phyloP scores from a whole-genome alignment of 805 yeast genomes.

The Starmerella etchellsii region DNA sequence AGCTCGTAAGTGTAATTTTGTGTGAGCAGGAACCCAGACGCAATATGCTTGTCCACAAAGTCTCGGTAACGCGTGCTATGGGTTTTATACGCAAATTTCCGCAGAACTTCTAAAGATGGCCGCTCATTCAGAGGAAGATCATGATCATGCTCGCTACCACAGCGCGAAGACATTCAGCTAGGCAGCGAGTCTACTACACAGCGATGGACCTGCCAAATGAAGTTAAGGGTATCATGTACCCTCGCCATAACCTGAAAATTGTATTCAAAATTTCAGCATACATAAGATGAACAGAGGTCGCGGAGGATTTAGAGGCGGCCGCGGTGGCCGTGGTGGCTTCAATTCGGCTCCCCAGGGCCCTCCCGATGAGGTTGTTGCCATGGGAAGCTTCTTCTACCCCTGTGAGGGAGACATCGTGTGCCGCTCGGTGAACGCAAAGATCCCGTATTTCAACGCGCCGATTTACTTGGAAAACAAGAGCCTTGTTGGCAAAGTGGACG shows the following conservation, averaged over 20 bases:
- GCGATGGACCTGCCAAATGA: too few species aligned
- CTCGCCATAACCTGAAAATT: too few species aligned
- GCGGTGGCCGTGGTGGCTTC: constrained; percentile 58
- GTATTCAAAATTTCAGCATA: background rate
- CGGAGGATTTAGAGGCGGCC: constrained; percentile 47
- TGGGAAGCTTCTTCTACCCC: constrained; percentile 84
- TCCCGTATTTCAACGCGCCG: constrained; percentile 98
- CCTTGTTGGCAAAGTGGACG: constrained; percentile 94
- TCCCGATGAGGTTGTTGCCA: constrained; percentile 87
- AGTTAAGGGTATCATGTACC: too few species aligned
- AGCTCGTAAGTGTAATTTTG: background rate
- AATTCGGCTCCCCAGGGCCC: constrained; percentile 86
- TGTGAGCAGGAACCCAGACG: too few species aligned
- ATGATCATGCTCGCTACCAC: too few species aligned
- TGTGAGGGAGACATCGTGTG: constrained; percentile 97
- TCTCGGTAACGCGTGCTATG: too few species aligned
- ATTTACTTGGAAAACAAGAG: constrained; percentile 92
- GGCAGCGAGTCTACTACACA: too few species aligned
- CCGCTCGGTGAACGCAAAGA: constrained; percentile 82
- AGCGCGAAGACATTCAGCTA: too few species aligned
- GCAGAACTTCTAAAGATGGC: too few species aligned
- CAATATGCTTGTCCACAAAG: too few species aligned
- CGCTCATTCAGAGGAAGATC: too few species aligned
- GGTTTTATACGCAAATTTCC: too few species aligned
- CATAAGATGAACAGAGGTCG: constrained; percentile 47